phyloP scores from a whole-genome alignment of 192 early-diverging fungal species.

The Podila horticola region DNA sequence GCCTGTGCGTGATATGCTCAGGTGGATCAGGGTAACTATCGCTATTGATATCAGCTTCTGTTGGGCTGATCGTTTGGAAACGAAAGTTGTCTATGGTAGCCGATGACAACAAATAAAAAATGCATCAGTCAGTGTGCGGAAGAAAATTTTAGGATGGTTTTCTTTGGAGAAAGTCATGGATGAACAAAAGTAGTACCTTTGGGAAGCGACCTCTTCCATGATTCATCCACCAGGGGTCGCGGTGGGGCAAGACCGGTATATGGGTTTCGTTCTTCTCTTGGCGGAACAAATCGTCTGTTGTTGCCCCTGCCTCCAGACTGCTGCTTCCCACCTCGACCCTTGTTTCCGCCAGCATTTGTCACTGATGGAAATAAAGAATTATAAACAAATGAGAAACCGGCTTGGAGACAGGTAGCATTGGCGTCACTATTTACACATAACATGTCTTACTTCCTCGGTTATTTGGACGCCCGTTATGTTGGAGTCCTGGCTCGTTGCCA shows the following conservation, averaged over 20 bases:
- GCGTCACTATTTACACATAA: too few relatives aligned
- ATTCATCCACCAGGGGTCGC: conserved; percentile 15
- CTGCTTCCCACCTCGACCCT: not conserved
- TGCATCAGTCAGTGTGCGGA: not conserved
- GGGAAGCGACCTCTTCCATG: conserved; percentile 22
- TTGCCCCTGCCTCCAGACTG: not conserved
- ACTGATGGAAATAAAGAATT: too few relatives aligned
- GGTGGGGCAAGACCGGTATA: conserved; percentile 13
- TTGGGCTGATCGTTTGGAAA: conserved; percentile 23
- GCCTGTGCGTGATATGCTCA: conserved; percentile 49
- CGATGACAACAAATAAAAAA: not conserved
- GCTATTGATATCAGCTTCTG: conserved; percentile 16
- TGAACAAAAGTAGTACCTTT: conserved; percentile 3
- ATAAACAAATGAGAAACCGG: too few relatives aligned
- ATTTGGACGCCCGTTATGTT: not conserved
- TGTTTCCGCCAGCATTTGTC: not conserved
- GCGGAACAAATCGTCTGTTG: not conserved
- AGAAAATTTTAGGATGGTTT: not conserved
- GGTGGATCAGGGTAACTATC: conserved; percentile 55
- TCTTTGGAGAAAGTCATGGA: not conserved
- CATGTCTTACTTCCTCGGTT: too few relatives aligned
- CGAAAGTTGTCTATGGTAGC: conserved; percentile 34
- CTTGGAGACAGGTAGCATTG: too few relatives aligned
- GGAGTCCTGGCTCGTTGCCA: not conserved
- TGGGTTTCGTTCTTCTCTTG: not conserved